Evolutionary conservation across 2,329 filamentous ascomycete genomes (phyloP).

Genomic region (Botrytis squamosa): DNA sequence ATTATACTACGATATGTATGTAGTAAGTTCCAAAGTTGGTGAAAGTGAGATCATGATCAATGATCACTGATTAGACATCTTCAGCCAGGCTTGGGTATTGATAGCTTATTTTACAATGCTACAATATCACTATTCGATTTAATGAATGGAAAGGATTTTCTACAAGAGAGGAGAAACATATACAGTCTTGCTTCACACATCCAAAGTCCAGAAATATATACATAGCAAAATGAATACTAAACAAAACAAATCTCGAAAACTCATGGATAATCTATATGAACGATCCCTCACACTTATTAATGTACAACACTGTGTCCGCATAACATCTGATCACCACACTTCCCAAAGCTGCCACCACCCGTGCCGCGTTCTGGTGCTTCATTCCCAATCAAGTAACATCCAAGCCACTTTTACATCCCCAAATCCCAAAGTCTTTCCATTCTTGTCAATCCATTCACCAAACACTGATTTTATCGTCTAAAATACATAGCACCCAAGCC

Average conservation of each 20-base stretch:
- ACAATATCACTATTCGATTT: not conserved
- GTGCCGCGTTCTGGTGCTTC: not conserved
- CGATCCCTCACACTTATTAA: not conserved
- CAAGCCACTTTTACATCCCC: not conserved
- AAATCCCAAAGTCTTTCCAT: not conserved
- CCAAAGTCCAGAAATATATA: not conserved
- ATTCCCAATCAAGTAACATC: not conserved
- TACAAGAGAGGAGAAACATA: not conserved
- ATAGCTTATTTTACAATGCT: too few species aligned
- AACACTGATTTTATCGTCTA: constrained; percentile 22
- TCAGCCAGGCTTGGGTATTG: not conserved
- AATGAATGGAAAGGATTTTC: not conserved
- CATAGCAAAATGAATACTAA: not conserved
- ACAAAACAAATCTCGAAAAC: not conserved
- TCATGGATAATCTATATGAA: not conserved
- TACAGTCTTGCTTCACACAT: not conserved
- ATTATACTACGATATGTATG: not conserved
- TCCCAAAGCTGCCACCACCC: not conserved
- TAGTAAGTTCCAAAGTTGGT: not conserved
- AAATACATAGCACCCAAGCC: constrained; percentile 59
- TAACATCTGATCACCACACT: not conserved
- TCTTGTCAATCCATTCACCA: not conserved
- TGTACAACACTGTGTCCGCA: constrained; percentile 8
- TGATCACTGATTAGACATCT: not conserved
- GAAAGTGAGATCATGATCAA: not conserved